Conservation (phyloP, 2,329 filamentous ascomycete species). For the Aspergillus jensenii region DNA sequence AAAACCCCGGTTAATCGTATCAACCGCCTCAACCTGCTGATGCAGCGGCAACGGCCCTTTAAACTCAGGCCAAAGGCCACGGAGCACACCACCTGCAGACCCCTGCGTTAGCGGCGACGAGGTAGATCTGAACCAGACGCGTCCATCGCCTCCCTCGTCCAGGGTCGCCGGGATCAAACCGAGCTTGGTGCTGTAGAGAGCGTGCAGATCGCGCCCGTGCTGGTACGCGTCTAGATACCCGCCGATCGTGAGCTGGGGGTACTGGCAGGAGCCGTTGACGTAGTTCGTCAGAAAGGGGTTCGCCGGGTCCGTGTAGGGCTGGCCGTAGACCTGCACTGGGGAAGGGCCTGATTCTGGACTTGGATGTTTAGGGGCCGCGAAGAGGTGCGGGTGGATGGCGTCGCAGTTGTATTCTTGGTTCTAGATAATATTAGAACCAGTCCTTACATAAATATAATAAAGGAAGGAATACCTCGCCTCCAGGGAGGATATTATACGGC, state of each 20-base stretch:
- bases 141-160: constrained; percentile 8
- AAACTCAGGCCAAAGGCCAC: constrained; percentile 38
- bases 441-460: too few species aligned
- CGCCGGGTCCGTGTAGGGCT: constrained; percentile 36
- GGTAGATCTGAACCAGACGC: constrained; percentile 39
- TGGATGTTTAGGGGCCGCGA: constrained; percentile 24
- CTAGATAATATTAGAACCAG: constrained; percentile 15
- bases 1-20: constrained; percentile 39
- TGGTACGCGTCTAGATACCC: constrained; percentile 39
- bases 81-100: constrained; percentile 39
- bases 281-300: constrained; percentile 34
- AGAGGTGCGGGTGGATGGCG: constrained; percentile 38
- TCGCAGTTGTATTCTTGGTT: constrained; percentile 40
- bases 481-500: constrained; percentile 41
- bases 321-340: constrained; percentile 30
- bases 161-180: constrained; percentile 31
- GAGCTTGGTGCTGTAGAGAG: constrained; percentile 34
- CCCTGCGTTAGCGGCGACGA: constrained; percentile 38
- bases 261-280: constrained; percentile 40
- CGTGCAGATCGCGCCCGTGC: constrained; percentile 37
- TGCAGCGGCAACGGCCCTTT: constrained; percentile 35
- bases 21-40: constrained; percentile 36
- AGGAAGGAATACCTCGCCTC: constrained; percentile 30
- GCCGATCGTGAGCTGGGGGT: constrained; percentile 41
- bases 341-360: constrained; percentile 19